A percentile compares a stretch with the other conserved stretches of the same genome.
Evolutionary conservation across 2,329 filamentous ascomycete species (phyloP).

Genomic region (Fulvia fulva): DNA sequence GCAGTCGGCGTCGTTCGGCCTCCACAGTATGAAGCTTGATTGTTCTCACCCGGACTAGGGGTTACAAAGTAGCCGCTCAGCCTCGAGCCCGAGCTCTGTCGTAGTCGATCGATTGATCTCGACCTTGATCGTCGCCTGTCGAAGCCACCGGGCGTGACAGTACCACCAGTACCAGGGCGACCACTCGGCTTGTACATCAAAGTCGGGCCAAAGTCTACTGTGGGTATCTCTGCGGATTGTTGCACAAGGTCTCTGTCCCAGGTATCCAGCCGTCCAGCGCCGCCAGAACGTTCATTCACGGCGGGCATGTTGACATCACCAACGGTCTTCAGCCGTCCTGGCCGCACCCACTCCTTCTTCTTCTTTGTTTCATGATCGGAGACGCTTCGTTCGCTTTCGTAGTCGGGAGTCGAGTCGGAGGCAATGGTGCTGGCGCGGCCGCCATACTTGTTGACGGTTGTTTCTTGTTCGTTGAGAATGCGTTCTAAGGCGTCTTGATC

Average conservation of each 20-base stretch:
- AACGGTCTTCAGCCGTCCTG: slow-evolving; percentile 75
- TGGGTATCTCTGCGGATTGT: slow-evolving; percentile 58
- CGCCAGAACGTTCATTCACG: slow-evolving; percentile 38
- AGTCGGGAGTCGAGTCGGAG: slow-evolving; percentile 65
- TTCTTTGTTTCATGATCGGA: slow-evolving; percentile 42
- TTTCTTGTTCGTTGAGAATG: slow-evolving; percentile 27
- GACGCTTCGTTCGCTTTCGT: slow-evolving; percentile 61
- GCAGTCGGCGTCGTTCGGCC: slow-evolving; percentile 26
- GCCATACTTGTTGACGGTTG: slow-evolving; percentile 14
- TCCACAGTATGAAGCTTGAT: slow-evolving; percentile 35
- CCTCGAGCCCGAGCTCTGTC: slow-evolving; percentile 21
- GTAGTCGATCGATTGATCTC: slow-evolving; percentile 26
- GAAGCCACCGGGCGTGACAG: slow-evolving; percentile 40
- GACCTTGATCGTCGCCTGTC: slow-evolving; percentile 26
- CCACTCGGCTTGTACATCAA: slow-evolving; percentile 59
- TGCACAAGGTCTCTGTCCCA: slow-evolving; percentile 33
- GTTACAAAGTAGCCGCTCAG: slow-evolving; percentile 18
- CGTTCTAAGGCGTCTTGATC: slow-evolving; percentile 44
- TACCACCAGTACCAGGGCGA: slow-evolving; percentile 55
- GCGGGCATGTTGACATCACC: slow-evolving; percentile 51
- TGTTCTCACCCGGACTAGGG: slow-evolving; percentile 26
- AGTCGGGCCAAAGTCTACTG: slow-evolving; percentile 83
- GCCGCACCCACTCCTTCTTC: slow-evolving; percentile 63
- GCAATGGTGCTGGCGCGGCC: slow-evolving; percentile 17
- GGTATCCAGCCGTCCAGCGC: slow-evolving; percentile 29